phyloP scores from a whole-genome alignment of 1,139 yeast genomes.

The Dujonia santamariae region DNA sequence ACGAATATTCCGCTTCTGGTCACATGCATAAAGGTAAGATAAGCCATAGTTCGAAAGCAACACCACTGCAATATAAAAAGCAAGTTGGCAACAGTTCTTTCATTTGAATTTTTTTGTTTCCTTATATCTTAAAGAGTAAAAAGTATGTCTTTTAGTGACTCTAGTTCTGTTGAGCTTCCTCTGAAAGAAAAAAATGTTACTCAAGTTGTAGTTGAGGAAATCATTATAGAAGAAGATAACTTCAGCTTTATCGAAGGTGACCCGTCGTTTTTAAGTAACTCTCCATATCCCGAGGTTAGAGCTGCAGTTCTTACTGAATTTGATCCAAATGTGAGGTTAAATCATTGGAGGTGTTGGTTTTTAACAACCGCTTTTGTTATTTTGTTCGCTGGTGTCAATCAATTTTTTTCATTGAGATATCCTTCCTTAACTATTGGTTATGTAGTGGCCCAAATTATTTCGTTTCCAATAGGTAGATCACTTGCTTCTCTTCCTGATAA shows the following conservation, averaged over 20 bases:
- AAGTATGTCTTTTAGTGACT: no score
- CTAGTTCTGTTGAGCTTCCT: not conserved
- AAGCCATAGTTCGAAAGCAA: no score
- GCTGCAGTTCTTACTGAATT: constrained; percentile 65
- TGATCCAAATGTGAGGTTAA: constrained; percentile 52
- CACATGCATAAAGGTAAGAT: no score
- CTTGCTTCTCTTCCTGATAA: constrained; percentile 14
- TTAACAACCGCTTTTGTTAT: constrained; percentile 11
- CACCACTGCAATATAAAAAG: no score
- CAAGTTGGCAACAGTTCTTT: no score
- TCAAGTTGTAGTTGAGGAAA: not conserved
- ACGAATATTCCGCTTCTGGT: no score
- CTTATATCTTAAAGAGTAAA: no score
- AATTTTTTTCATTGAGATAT: constrained; percentile 21
- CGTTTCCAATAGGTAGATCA: constrained; percentile 21
- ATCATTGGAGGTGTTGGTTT: constrained; percentile 18
- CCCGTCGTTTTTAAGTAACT: constrained; percentile 20
- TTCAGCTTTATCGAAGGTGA: constrained; percentile 22
- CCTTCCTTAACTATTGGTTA: constrained; percentile 21
- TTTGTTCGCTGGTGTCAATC: constrained; percentile 21
- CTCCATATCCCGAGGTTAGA: constrained; percentile 60
- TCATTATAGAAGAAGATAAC: constrained; percentile 8
- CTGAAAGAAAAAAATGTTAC: not conserved
- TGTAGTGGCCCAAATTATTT: constrained; percentile 22
- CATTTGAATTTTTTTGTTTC: no score